Conservation (phyloP, 1,139 yeast genomes). For the Yamadazyma mexicana region DNA sequence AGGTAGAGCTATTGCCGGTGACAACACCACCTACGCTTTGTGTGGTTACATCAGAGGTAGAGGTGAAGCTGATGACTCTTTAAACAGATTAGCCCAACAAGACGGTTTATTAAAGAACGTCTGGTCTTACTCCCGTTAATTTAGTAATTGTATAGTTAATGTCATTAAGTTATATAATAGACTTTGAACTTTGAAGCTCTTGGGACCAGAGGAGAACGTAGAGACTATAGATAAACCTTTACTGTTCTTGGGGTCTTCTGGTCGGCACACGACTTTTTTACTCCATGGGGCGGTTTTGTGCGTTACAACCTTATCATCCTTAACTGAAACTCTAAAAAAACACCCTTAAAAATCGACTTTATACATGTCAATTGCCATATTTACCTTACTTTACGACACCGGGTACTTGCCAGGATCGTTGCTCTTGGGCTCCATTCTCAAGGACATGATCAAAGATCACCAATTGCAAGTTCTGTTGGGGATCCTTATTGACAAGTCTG, state of each 20-base stretch:
- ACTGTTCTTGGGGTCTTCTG: too few relatives aligned
- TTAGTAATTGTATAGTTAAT: constrained; percentile 24
- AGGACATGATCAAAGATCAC: constrained; percentile 13
- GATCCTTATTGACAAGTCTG: constrained; percentile 34
- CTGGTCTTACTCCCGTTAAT: constrained; percentile 99
- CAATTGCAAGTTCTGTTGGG: constrained; percentile 24
- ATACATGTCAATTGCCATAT: constrained; percentile 43
- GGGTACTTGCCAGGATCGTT: constrained; percentile 77
- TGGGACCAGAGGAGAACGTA: too few relatives aligned
- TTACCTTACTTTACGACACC: constrained; percentile 64
- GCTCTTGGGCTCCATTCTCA: constrained; percentile 51
- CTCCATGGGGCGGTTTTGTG: not conserved
- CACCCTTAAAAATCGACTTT: constrained; percentile 11
- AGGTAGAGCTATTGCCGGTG: constrained; percentile 94
- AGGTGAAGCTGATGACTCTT: constrained; percentile 96
- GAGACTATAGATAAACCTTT: too few relatives aligned
- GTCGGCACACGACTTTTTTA: too few relatives aligned
- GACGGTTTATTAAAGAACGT: constrained; percentile 98
- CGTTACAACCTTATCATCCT: constrained; percentile 1
- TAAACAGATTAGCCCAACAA: constrained; percentile 99
- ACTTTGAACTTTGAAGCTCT: too few relatives aligned
- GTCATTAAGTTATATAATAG: constrained; percentile 11
- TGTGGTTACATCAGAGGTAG: constrained; percentile 85
- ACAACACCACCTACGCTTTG: constrained; percentile 92
- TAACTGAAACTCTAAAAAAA: not conserved